Evolutionary conservation across 441 rosid genomes (phyloP), one percentile per base, ranked within the genome.

Genomic region (Adansonia gregorii): DNA sequence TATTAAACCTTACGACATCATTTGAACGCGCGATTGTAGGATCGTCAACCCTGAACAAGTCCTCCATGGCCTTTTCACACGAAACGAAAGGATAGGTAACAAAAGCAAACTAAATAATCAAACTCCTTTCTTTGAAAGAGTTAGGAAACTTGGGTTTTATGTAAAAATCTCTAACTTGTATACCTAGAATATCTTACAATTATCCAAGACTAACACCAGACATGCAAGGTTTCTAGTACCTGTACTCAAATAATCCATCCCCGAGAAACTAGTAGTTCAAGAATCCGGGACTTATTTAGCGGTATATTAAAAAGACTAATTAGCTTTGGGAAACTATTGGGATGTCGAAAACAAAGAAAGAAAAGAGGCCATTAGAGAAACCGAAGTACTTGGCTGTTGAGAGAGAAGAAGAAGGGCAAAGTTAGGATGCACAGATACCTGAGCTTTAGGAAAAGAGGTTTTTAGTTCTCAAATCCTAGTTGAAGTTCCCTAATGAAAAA

Each of bases 1-100:
- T 83, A 55, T 78, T 79, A 76, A 58, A 75, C 31, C 79, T 41
- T 55, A 31, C 73, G 46, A 49, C 14, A 77, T 81, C 80, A 45
- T 82, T 72, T 54, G 87, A 72, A 24, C 75, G 66, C 17, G 80
- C 48, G n/a, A 61, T 75, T 20, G 22, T 49, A n/a, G 24, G 35
- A 76, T 27, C 17, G 31, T 59, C 69, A 55, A 76, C 22, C 78
- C 66, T 55, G 60, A 59, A 77, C 35, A 58, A 15, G 59, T 77
- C 75, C n/a, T 77, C 75, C 79, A 77, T 77, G 51, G 35, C 6
- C 31, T 45, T 45, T 43, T 54, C 20, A 22, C 56, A 17, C 59
- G 4, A 48, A 12, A 48, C 35, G 35, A 27, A 27, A 27, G 41
- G 31, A 12, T 46, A 14, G 22, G 41, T 51, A 35, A 56, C 24